These are phyloP conservation scores for Maudiozyma turicensis DNA, from an alignment of 805 yeast genomes.

Conservation along the genomic window DNA sequence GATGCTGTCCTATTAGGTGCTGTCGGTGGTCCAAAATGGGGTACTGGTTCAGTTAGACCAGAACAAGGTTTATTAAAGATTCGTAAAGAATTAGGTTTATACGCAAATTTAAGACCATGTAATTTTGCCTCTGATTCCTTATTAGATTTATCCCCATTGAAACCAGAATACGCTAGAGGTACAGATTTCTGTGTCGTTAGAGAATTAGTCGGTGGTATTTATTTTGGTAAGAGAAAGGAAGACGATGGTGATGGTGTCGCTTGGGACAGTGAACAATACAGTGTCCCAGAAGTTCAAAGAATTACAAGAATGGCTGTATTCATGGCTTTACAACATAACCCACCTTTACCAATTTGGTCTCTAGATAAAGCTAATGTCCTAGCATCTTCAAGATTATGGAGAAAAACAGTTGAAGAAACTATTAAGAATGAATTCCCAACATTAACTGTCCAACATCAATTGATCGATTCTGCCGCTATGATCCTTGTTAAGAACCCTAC, in stretches of 20 bases:
- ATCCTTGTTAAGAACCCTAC: conserved; percentile 87
- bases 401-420: conserved; percentile 81
- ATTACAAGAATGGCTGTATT: conserved; percentile 98
- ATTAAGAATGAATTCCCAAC: conserved; percentile 86
- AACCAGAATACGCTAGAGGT: conserved; percentile 75
- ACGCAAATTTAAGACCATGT: conserved; percentile 96
- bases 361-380: conserved; percentile 95
- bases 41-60: conserved; percentile 91
- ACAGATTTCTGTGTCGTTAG: conserved; percentile 90
- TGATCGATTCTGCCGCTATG: conserved; percentile 99
- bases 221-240: conserved; percentile 92
- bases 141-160: conserved; percentile 80
- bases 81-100: conserved; percentile 86
- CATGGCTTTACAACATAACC: conserved; percentile 83
- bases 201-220: conserved; percentile 96
- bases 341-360: conserved; percentile 94
- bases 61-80: conserved; percentile 93
- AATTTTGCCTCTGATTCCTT: conserved; percentile 81
- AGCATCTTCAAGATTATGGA: conserved; percentile 94
- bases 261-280: conserved; percentile 86
- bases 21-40: conserved; percentile 99
- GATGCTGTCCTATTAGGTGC: conserved; percentile 97
- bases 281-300: conserved; percentile 87
- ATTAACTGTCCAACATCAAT: conserved; percentile 79
- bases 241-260: conserved; percentile 84